Evolutionary conservation across 139 green algal genomes (phyloP).

Genomic region (Yamagishiella unicocca): DNA sequence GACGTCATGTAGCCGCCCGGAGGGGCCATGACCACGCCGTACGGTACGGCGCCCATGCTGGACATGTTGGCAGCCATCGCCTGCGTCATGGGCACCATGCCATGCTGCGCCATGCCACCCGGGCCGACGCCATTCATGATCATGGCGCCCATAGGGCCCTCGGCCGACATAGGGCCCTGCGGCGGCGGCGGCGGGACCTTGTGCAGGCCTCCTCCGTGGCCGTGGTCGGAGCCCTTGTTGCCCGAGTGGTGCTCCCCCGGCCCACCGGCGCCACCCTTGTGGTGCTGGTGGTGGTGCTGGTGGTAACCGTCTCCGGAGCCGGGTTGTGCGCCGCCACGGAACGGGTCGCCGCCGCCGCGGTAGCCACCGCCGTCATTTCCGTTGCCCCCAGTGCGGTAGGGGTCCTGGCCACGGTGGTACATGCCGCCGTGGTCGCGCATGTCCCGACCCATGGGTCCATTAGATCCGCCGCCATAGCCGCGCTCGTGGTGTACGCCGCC

Average conservation of each 20-base stretch:
- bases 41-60: constrained; percentile 8
- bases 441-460: constrained; percentile 7
- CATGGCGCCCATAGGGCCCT: constrained; percentile 10
- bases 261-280: not conserved
- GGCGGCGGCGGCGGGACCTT: constrained; percentile 38
- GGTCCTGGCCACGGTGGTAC: not conserved
- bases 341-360: not conserved
- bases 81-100: constrained; percentile 9
- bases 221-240: not conserved
- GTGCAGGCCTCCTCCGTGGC: constrained; percentile 15
- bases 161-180: not conserved
- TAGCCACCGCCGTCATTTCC: not conserved
- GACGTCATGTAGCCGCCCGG: constrained; percentile 26
- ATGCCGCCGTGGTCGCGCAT: constrained; percentile 9
- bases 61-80: constrained; percentile 2
- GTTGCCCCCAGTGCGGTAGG: not conserved
- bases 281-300: constrained; percentile 27
- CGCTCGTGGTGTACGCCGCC: not conserved
- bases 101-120: not conserved
- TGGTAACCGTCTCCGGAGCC: constrained; percentile 24
- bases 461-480: constrained; percentile 2
- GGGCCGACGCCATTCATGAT: not conserved
- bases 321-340: not conserved
- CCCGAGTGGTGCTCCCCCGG: constrained; percentile 1
- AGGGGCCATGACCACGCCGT: not conserved